Conservation (phyloP, 2,329 filamentous ascomycete species). For the Fusarium tupiense region DNA sequence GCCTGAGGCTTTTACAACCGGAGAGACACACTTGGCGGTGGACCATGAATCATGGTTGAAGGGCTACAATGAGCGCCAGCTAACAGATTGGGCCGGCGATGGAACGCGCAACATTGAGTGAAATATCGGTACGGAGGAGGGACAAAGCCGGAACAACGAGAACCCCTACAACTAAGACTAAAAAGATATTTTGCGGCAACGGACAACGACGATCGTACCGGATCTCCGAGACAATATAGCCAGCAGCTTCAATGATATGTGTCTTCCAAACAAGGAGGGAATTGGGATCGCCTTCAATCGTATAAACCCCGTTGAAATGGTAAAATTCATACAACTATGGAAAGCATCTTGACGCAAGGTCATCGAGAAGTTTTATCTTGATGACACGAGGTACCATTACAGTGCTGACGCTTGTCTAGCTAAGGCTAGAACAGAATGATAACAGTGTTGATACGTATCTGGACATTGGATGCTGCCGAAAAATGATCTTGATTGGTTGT, state of each 20-base stretch:
- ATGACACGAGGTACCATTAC: slow-evolving; percentile 1
- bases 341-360: neutral
- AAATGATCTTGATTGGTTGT: slow-evolving; percentile 25
- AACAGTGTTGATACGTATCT: slow-evolving; percentile 35
- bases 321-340: no score
- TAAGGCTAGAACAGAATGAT: slow-evolving; percentile 13
- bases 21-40: slow-evolving; percentile 47
- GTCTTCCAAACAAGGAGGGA: neutral
- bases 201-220: slow-evolving; percentile 43
- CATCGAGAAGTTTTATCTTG: neutral
- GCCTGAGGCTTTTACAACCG: slow-evolving; percentile 49
- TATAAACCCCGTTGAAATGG: neutral
- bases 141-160: slow-evolving; percentile 41
- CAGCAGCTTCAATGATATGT: neutral
- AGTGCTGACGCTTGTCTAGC: slow-evolving; percentile 11
- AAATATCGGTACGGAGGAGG: slow-evolving; percentile 43
- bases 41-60: slow-evolving; percentile 49
- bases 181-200: slow-evolving; percentile 30
- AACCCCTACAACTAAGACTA: slow-evolving; percentile 34
- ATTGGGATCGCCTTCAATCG: neutral
- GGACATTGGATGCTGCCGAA: slow-evolving; percentile 28
- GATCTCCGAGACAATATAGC: slow-evolving; percentile 34
- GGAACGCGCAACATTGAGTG: slow-evolving; percentile 43
- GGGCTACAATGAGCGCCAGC: slow-evolving; percentile 36
- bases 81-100: slow-evolving; percentile 38